These are phyloP conservation scores for Aphanomyces euteiches DNA, from an alignment of 352 stramenopile species.

Conservation along the genomic window DNA sequence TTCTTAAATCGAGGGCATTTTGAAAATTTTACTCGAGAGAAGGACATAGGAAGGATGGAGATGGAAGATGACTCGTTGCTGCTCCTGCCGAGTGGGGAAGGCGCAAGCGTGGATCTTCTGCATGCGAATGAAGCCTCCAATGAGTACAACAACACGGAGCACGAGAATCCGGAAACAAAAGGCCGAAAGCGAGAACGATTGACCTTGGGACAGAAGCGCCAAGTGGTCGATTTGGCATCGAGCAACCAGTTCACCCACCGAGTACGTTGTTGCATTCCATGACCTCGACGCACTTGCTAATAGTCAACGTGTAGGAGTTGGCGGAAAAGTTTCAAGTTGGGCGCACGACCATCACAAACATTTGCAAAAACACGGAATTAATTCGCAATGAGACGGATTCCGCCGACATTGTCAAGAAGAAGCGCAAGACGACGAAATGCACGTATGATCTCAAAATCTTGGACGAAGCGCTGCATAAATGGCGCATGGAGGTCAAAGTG, in stretches of 20 bases:
- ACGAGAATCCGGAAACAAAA: neutral
- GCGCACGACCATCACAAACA: slow-evolving; percentile 83
- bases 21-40: neutral
- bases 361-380: slow-evolving; percentile 75
- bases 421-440: slow-evolving; percentile 82
- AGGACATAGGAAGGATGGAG: slow-evolving; percentile 22
- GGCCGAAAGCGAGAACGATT: slow-evolving; percentile 61
- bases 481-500: slow-evolving; percentile 81
- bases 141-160: slow-evolving; percentile 19
- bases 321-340: slow-evolving; percentile 77
- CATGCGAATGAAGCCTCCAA: slow-evolving; percentile 22
- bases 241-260: slow-evolving; percentile 85
- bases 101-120: neutral
- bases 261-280: neutral
- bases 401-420: slow-evolving; percentile 79
- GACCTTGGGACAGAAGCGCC: slow-evolving; percentile 80
- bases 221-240: slow-evolving; percentile 74
- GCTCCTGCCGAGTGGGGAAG: slow-evolving; percentile 11
- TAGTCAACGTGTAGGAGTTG: slow-evolving; percentile 40
- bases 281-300: neutral
- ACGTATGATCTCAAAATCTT: slow-evolving; percentile 76
- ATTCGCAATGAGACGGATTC: slow-evolving; percentile 84
- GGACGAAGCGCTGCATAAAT: slow-evolving; percentile 84
- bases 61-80: slow-evolving; percentile 25
- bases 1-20: slow-evolving; percentile 23